These are phyloP conservation scores for Alternaria brassicae DNA, from an alignment of 2,329 filamentous ascomycete species.

Conservation along the genomic window DNA sequence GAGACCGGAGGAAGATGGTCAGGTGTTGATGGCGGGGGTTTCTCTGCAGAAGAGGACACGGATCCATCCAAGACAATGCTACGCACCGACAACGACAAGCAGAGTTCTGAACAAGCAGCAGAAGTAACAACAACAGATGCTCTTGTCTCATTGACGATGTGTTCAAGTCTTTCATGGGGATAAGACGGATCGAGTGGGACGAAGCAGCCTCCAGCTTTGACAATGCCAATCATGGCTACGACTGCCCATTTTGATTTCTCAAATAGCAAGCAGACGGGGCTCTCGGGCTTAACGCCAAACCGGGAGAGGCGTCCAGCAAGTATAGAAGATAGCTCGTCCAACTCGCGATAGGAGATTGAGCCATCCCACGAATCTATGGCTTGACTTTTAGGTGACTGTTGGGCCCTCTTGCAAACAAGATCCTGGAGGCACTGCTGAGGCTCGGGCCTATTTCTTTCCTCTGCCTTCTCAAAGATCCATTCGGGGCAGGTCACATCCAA, in stretches of 20 bases:
- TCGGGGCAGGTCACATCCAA: no score
- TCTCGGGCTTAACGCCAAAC: constrained; percentile 1
- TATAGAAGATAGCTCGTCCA: constrained; percentile 10
- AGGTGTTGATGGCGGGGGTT: no score
- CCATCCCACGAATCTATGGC: constrained; percentile 18
- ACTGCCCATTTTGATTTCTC: constrained; percentile 28
- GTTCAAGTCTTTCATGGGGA: not conserved
- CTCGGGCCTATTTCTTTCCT: no score
- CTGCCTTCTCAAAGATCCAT: no score
- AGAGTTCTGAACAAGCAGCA: no score
- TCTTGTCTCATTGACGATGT: no score
- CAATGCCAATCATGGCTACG: constrained; percentile 49
- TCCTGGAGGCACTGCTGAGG: no score
- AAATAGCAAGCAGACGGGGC: constrained; percentile 14
- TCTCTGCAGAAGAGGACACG: no score
- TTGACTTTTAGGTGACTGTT: constrained; percentile 19
- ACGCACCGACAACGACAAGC: not conserved
- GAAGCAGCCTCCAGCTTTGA: constrained; percentile 53
- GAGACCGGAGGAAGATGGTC: no score
- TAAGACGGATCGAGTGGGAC: constrained; percentile 28
- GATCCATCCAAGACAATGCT: no score
- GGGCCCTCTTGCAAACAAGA: not conserved
- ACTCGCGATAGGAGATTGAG: constrained; percentile 19
- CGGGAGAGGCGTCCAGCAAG: constrained; percentile 14
- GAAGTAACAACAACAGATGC: no score